phyloP scores from a whole-genome alignment of 2,329 filamentous ascomycete species.

The Colletotrichum destructivum region DNA sequence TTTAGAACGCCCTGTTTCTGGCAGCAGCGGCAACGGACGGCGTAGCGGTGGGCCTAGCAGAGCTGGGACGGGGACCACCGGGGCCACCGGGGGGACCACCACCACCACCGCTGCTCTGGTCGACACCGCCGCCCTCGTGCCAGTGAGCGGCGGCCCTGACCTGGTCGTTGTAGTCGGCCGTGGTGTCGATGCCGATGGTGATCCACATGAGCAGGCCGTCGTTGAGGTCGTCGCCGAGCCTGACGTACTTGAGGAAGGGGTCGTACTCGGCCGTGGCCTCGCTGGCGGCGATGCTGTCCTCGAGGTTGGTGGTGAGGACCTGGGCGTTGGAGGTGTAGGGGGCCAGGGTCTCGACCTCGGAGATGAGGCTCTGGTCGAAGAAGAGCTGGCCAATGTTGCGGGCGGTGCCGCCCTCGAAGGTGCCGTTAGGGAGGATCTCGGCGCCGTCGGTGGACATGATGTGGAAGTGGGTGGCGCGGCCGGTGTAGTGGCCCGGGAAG shows the following conservation, averaged over 20 bases:
- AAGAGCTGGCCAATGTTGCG: constrained; percentile 49
- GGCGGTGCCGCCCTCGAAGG: constrained; percentile 50
- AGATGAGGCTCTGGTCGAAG: constrained; percentile 37
- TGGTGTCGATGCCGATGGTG: constrained; percentile 63
- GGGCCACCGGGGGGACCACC: constrained; percentile 25
- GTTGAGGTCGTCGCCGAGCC: constrained; percentile 66
- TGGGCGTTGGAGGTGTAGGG: constrained; percentile 66
- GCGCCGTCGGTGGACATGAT: constrained; percentile 56
- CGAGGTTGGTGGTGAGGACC: constrained; percentile 64
- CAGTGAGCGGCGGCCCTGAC: constrained; percentile 36
- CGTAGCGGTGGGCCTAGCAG: neutral
- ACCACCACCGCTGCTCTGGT: constrained; percentile 30
- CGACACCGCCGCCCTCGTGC: constrained; percentile 37
- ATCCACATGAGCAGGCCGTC: constrained; percentile 72
- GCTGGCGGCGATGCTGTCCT: constrained; percentile 60
- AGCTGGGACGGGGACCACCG: constrained; percentile 19
- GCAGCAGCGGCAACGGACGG: constrained; percentile 3
- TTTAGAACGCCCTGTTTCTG: neutral
- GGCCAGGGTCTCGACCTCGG: constrained; percentile 60
- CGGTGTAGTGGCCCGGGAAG: constrained; percentile 62
- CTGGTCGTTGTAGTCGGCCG: constrained; percentile 40
- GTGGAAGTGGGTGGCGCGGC: constrained; percentile 65
- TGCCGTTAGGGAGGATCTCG: constrained; percentile 52
- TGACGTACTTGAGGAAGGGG: constrained; percentile 71
- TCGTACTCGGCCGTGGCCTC: constrained; percentile 62